Evolutionary conservation across 768 basidiomycete species (phyloP).

Genomic region (Lactarius trivialis): DNA sequence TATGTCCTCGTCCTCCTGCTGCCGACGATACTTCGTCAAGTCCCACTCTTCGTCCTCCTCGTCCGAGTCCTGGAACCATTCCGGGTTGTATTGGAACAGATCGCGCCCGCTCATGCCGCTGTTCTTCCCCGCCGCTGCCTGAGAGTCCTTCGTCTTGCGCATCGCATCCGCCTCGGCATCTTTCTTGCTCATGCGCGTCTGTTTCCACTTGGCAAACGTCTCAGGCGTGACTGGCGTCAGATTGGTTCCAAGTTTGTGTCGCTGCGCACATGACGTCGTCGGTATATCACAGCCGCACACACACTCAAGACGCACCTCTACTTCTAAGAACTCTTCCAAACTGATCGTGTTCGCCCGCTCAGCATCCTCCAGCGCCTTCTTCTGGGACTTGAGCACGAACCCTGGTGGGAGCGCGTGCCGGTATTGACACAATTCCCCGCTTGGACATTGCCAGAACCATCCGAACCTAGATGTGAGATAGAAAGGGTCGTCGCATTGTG

Average conservation of each 20-base stretch:
- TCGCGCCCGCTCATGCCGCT: slow-evolving; percentile 94
- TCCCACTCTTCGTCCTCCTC: slow-evolving; percentile 48
- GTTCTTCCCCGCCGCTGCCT: slow-evolving; percentile 82
- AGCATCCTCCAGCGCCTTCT: slow-evolving; percentile 85
- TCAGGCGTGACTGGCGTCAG: slow-evolving; percentile 93
- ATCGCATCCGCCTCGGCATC: slow-evolving; percentile 77
- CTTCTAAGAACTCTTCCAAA: slow-evolving; percentile 94
- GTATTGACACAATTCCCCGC: slow-evolving; percentile 85
- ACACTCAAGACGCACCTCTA: slow-evolving; percentile 76
- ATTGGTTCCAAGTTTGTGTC: slow-evolving; percentile 87
- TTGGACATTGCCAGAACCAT: slow-evolving; percentile 96
- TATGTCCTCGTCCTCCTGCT: slow-evolving; percentile 55
- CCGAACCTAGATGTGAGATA: slow-evolving; percentile 49
- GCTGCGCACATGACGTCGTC: slow-evolving; percentile 37
- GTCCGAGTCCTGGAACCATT: slow-evolving; percentile 83
- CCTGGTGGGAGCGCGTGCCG: slow-evolving; percentile 94
- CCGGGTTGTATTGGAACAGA: slow-evolving; percentile 95
- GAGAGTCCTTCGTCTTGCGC: slow-evolving; percentile 74
- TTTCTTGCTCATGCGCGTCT: slow-evolving; percentile 93
- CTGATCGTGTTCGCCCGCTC: slow-evolving; percentile 86
- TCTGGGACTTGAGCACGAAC: slow-evolving; percentile 91
- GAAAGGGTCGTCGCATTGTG: background rate
- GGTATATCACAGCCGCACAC: background rate
- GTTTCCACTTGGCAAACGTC: slow-evolving; percentile 91
- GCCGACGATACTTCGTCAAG: slow-evolving; percentile 47